Evolutionary conservation across 2,329 filamentous ascomycete species (phyloP), one percentile per base, ranked within the genome.

Genomic region (Xylaria sp.): DNA sequence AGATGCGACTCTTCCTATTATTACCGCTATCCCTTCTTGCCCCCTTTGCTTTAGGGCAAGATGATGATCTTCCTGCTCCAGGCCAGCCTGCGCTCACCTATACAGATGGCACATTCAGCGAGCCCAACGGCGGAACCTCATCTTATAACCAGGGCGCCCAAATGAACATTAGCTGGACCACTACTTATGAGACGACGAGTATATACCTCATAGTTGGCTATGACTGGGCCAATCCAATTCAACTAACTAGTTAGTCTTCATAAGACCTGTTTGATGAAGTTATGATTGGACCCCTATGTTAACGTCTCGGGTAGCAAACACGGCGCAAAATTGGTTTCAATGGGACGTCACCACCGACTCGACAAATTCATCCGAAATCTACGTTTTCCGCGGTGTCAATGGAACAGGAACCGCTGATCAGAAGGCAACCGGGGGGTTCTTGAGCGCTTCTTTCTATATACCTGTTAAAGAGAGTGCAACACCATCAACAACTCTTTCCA

Each of bases 111-210:
- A 28, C 46, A 19, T 72, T 72, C 38, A 57, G 37, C 17, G 64
- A 67, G 25, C 68, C 70, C 23, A 63, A 57, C 11, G 69, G 67
- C 5, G 60, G 53, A 19, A 67, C 63, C 21, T 43, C 65, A 11
- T 62, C 60, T 3, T 72, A 72, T 38, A 45, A 19, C 14, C 12
- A 62, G n/a, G 69, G 69, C 23, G 52, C 63, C 19, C 64, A 61
- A 47, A 68, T 71, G 69, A 72, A 70, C 37, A 61, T 70, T 17
- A 71, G 66, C 55, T 71, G 68, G 68, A 37, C 61, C 25, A 69
- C 67, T 4, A 43, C 45, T 11, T 72, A 68, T 17, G 65, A 69
- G n/a, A 70, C 66, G 3, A 67, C 69, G 15, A 70, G 67, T 57
- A 60, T 72, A 35, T 72, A 68, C 56, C 65, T 71, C 11, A 71